Conservation (phyloP, 2,329 filamentous ascomycete genomes). For the Diaporthe sp. region DNA sequence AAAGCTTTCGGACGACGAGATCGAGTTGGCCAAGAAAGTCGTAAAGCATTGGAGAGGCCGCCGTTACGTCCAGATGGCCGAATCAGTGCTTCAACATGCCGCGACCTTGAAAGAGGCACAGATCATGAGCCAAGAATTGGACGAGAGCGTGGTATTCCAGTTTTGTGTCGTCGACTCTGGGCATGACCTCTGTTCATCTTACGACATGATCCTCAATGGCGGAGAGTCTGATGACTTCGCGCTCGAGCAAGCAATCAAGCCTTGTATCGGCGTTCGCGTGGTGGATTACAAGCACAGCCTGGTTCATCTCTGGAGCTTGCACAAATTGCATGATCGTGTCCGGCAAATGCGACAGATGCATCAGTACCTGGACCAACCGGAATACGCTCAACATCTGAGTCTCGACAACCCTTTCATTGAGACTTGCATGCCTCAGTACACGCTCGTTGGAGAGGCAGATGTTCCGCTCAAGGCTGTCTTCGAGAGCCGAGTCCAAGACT, state of each 20-base stretch:
- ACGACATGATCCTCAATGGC: conserved; percentile 95
- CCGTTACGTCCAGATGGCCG: conserved; percentile 94
- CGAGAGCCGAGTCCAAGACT: conserved; percentile 94
- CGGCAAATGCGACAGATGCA: conserved; percentile 96
- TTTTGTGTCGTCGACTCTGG: conserved; percentile 93
- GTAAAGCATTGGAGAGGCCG: conserved; percentile 84
- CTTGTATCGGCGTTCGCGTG: conserved; percentile 90
- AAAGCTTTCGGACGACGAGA: conserved; percentile 79
- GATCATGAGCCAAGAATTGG: conserved; percentile 96
- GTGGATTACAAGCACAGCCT: conserved; percentile 91
- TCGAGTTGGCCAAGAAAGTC: conserved; percentile 76
- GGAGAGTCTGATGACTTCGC: conserved; percentile 87
- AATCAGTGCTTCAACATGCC: conserved; percentile 89
- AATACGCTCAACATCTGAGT: conserved; percentile 93
- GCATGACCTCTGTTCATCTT: conserved; percentile 91
- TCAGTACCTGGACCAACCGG: conserved; percentile 94
- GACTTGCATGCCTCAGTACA: conserved; percentile 91
- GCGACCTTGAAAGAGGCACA: conserved; percentile 94
- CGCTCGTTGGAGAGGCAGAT: conserved; percentile 91
- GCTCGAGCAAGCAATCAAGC: conserved; percentile 86
- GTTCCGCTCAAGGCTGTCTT: conserved; percentile 95
- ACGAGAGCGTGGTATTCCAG: conserved; percentile 93
- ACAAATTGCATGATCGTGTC: conserved; percentile 90
- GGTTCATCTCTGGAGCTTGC: conserved; percentile 93
- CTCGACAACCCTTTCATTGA: conserved; percentile 95